Evolutionary conservation across 2,329 filamentous ascomycete species (phyloP), one percentile per base, ranked within the genome.

Genomic region (Aspergillus quadricinctus): DNA sequence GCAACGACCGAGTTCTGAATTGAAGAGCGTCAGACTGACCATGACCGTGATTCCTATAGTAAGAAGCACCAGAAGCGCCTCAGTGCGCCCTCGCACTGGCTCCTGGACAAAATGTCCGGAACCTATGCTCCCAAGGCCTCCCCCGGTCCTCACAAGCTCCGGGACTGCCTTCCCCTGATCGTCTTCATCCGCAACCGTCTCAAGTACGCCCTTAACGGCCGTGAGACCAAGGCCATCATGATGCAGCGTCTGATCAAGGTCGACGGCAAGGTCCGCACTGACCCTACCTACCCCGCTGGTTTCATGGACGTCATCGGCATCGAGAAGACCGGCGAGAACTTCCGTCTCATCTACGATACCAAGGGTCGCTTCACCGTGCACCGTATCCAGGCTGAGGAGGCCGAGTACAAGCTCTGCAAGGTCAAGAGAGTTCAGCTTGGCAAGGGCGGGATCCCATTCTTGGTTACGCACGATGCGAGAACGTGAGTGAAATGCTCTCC

Each of bases 381-480:
- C 90, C 90, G 94, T 77, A 97, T 99, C 83, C 93, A 95, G 80
- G 83, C 87, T 71, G 94, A 97, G 85, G 94, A 99, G 90, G 92
- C 93, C 72, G 88, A 94, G 85, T 99, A 97, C 90, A 99, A 99
- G 89, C 86, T 99, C 74, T 92, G 92, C 86, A 99, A 97, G 87
- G 94, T 99, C 84, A 97, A 97, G 90, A 89, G 93, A 76, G 94
- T 99, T 64, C 94, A 99, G 86, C 87, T 99, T 74, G 94, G 94
- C 85, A 93, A 92, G 82, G 95, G 94, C 83, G 94, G 92, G 85
- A 96, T 99, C 88, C 94, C 94, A 95, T 99, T 96, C 92, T 97
- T 97, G 92, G 94, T 99, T 90, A 99, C 94, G 92, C 94, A 99
- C 90, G 94, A 99, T 94, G 94, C 94, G 83, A 89, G 94, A 92